phyloP scores from a whole-genome alignment of 2,329 filamentous ascomycete genomes.

The Calonectria pauciramosa region DNA sequence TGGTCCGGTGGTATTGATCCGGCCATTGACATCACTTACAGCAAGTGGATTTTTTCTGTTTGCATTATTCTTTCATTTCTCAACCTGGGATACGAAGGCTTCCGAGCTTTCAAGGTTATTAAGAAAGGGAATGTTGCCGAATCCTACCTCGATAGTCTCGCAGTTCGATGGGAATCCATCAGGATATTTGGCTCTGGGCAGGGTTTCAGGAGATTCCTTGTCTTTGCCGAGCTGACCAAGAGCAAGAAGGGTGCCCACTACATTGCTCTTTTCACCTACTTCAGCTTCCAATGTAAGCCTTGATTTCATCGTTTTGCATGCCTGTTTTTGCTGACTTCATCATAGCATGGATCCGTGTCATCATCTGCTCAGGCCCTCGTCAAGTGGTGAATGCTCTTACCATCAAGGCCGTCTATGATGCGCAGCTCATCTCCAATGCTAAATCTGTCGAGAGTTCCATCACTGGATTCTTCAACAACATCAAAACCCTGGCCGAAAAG shows the following conservation, averaged over 20 bases:
- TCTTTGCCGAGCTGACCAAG: slow-evolving; percentile 91
- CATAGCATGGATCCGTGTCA: slow-evolving; percentile 85
- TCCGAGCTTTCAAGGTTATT: slow-evolving; percentile 86
- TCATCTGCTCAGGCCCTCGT: slow-evolving; percentile 92
- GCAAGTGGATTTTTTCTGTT: slow-evolving; percentile 94
- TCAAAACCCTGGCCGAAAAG: slow-evolving; percentile 78
- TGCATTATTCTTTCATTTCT: slow-evolving; percentile 94
- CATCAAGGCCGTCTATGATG: slow-evolving; percentile 84
- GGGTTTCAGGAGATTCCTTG: slow-evolving; percentile 91
- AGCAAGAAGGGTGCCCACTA: slow-evolving; percentile 93
- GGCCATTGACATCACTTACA: slow-evolving; percentile 80
- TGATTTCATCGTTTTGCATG: not conserved
- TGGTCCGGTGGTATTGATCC: slow-evolving; percentile 91
- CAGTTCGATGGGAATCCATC: slow-evolving; percentile 86
- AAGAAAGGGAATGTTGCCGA: slow-evolving; percentile 88
- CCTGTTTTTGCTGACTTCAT: slow-evolving; percentile 25
- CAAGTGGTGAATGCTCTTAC: slow-evolving; percentile 93
- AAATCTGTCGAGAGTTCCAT: slow-evolving; percentile 72
- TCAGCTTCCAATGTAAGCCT: slow-evolving; percentile 74
- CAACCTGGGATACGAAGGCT: slow-evolving; percentile 83
- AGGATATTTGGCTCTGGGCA: slow-evolving; percentile 76
- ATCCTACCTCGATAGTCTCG: slow-evolving; percentile 90
- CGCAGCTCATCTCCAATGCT: slow-evolving; percentile 73
- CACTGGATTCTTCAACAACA: slow-evolving; percentile 85
- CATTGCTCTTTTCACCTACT: slow-evolving; percentile 91